These are phyloP conservation scores for Gracilaria domingensis DNA, from an alignment of 23 red algal genomes.

Conservation along the genomic window DNA sequence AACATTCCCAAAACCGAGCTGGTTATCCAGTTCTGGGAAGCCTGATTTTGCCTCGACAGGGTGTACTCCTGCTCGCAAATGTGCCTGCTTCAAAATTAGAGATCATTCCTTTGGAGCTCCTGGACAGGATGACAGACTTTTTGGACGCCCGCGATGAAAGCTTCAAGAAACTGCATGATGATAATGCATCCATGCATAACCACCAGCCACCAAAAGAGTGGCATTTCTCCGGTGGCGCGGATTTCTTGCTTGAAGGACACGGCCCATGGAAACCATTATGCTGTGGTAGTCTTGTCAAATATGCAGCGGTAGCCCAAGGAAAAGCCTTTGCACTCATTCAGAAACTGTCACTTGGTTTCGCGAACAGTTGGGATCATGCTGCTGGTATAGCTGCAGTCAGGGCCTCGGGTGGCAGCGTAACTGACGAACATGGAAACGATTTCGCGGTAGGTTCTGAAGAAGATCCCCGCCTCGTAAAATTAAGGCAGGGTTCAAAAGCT, in stretches of 20 bases:
- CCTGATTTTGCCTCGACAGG: slow-evolving; percentile 16
- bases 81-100: not conserved
- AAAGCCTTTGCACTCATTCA: slow-evolving; percentile 32
- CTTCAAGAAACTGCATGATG: not conserved
- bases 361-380: slow-evolving; percentile 45
- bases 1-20: not conserved
- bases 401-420: slow-evolving; percentile 22
- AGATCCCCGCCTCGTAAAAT: not conserved
- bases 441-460: slow-evolving; percentile 9
- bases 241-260: slow-evolving; percentile 6
- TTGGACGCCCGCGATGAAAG: not conserved
- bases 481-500: slow-evolving; percentile 1
- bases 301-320: slow-evolving; percentile 45
- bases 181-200: not conserved
- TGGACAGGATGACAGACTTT: no score
- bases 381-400: slow-evolving; percentile 50
- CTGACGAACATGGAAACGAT: slow-evolving; percentile 35
- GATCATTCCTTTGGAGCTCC: not conserved
- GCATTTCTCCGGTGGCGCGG: slow-evolving; percentile 26
- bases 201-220: not conserved
- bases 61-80: slow-evolving; percentile 10
- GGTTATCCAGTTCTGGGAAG: slow-evolving; percentile 25
- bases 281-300: slow-evolving; percentile 60
- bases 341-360: not conserved
- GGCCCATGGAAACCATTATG: slow-evolving; percentile 35